phyloP scores from a whole-genome alignment of 768 basidiomycete genomes.

The Pilatotrama ljubarskyi region DNA sequence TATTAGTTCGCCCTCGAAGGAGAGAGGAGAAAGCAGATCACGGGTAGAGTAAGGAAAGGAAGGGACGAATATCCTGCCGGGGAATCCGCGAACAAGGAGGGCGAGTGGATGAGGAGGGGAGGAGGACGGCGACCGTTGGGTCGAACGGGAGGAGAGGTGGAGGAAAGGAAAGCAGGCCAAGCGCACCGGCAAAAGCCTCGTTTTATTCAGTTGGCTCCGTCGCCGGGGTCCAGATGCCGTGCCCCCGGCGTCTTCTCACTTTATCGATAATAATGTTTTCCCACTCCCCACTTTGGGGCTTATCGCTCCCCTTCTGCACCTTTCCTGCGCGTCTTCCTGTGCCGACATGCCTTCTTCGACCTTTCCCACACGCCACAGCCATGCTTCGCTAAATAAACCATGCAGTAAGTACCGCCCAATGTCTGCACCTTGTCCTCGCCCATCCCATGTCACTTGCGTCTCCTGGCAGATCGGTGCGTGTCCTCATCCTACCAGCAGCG shows the following conservation, averaged over 20 bases:
- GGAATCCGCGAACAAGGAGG: slow-evolving; percentile 15
- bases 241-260: slow-evolving; percentile 7
- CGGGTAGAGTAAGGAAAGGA: slow-evolving; percentile 25
- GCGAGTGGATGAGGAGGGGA: slow-evolving; percentile 6
- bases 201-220: slow-evolving; percentile 26
- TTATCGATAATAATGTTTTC: not conserved
- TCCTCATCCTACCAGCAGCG: not conserved
- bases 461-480: slow-evolving; percentile 9
- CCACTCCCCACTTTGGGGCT: not conserved
- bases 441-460: not conserved
- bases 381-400: no score
- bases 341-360: not conserved
- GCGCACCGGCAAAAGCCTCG: slow-evolving; percentile 21
- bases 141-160: slow-evolving; percentile 15
- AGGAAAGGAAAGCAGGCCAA: slow-evolving; percentile 14
- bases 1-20: slow-evolving; percentile 12
- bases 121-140: slow-evolving; percentile 22
- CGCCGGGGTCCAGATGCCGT: slow-evolving; percentile 23
- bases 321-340: not conserved
- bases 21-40: slow-evolving; percentile 10
- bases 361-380: not conserved
- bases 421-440: slow-evolving; percentile 12
- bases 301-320: not conserved
- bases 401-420: not conserved
- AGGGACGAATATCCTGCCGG: slow-evolving; percentile 23